These are phyloP conservation scores for Rachicladosporium sp. DNA, from an alignment of 2,329 filamentous ascomycete species.

Conservation along the genomic window DNA sequence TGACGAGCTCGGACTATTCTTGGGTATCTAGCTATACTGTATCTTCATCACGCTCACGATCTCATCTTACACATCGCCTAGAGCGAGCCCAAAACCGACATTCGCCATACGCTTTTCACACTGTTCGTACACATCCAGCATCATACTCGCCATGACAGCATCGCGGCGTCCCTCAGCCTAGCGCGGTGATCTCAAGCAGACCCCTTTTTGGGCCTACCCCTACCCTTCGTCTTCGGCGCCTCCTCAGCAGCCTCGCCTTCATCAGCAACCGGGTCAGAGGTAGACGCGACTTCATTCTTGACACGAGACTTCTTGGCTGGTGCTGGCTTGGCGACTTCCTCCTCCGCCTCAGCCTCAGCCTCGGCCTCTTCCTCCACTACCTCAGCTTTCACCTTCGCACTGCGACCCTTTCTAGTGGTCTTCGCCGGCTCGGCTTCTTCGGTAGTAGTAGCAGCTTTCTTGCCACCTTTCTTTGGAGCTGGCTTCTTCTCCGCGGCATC, in stretches of 20 bases:
- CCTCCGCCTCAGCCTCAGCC: conserved; percentile 32
- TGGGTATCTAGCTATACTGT: no score
- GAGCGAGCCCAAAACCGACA: no score
- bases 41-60: no score
- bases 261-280: conserved; percentile 30
- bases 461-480: no score
- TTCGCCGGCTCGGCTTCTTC: conserved; percentile 28
- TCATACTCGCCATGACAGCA: no score
- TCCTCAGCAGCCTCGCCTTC: conserved; percentile 38
- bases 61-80: no score
- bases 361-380: conserved; percentile 39
- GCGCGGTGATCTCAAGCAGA: conserved; percentile 5
- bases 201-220: conserved; percentile 20
- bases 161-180: no score
- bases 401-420: conserved; percentile 2
- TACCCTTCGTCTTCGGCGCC: conserved; percentile 18
- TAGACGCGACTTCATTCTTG: conserved; percentile 8
- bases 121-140: no score
- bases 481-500: no score
- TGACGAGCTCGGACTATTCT: no score
- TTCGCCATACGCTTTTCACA: no score
- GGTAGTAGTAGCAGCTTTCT: no score
- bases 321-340: conserved; percentile 27
- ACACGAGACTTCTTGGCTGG: conserved; percentile 19
- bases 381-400: conserved; percentile 26